Evolutionary conservation across 345 rosid species (phyloP), one percentile per base, ranked within the genome.

Genomic region (Draba incana): DNA sequence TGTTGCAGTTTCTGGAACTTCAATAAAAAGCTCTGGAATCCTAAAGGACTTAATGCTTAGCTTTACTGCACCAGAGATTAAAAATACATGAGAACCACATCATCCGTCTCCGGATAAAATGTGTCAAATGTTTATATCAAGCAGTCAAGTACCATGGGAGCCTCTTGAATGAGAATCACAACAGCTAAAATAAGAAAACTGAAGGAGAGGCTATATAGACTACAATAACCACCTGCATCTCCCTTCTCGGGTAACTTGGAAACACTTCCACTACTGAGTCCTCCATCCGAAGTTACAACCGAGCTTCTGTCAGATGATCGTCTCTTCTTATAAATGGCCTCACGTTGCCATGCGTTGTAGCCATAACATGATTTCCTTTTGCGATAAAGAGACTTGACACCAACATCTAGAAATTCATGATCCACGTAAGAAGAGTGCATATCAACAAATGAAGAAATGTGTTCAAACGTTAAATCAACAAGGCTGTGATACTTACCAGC

Each of bases 31-130:
- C 85, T 94, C 98, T 3, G 98, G 99, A 57, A 94, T 77, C 79
- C 77, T 87, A 75, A 94, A 89, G 64, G 97, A 91, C 81, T 87
- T 89, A n/a, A 94, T 94, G 84, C 92, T 86, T 63, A 94, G 80
- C 79, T 89, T 92, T 65, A 94, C 99, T 94, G 98, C 58, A 77
- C 38, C 76, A 79, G 70, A 77, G 66, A 75, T 71, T 37, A 68
- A 35, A 41, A 44, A 57, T 20, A 52, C 44, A 65, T 80, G 55
- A 85, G 70, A 71, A 68, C 68, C 27, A 70, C 24, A 5, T 14
- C 30, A 69, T 49, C 37, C 58, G 64, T 55, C 66, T 31, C 37
- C 24, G 20, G 45, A 47, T 2, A 54, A n/a, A 58, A 58, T 45
- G 24, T 27, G 25, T 27, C 10, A 30, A 45, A n/a, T 76, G 57